phyloP scores from a whole-genome alignment of 345 rosid genomes.

The Aquilaria yunnanensis region DNA sequence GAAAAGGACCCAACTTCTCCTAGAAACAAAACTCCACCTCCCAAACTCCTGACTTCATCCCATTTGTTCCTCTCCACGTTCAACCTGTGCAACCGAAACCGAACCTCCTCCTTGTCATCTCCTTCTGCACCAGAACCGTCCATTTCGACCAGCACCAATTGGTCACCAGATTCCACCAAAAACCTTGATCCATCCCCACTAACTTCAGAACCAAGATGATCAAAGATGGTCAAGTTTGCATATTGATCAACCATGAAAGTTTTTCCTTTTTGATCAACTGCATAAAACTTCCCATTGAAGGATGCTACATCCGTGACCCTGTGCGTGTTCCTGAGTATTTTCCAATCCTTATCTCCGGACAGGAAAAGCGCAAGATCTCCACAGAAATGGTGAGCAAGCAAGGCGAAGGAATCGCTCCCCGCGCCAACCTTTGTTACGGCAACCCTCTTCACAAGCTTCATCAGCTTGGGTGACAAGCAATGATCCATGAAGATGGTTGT shows the following conservation, averaged over 20 bases:
- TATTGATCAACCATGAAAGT: constrained; percentile 15
- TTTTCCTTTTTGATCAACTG: constrained; percentile 4
- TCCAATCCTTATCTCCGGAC: constrained; percentile 14
- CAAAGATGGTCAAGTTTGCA: constrained; percentile 8
- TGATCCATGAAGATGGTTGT: no score
- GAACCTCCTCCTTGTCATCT: constrained; percentile 1
- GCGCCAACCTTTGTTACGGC: neutral
- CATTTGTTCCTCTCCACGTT: constrained; percentile 17
- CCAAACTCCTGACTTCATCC: constrained; percentile 14
- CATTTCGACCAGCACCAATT: constrained; percentile 15
- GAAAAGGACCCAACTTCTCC: neutral
- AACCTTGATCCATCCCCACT: neutral
- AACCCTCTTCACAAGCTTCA: constrained; percentile 1
- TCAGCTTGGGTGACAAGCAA: neutral
- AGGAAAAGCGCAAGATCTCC: constrained; percentile 2
- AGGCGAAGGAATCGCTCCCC: neutral
- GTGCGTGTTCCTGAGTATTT: constrained; percentile 4
- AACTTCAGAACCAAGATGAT: neutral
- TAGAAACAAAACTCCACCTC: constrained; percentile 16
- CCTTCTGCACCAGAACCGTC: neutral
- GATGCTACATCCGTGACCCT: neutral
- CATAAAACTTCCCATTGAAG: constrained; percentile 13
- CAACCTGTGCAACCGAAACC: constrained; percentile 16
- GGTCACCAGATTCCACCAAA: constrained; percentile 6
- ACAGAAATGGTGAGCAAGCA: constrained; percentile 1